A percentile compares a stretch with the other conserved stretches of the same genome.
phyloP scores from a whole-genome alignment of 306 rosid genomes.

The Acacia melanoxylon region DNA sequence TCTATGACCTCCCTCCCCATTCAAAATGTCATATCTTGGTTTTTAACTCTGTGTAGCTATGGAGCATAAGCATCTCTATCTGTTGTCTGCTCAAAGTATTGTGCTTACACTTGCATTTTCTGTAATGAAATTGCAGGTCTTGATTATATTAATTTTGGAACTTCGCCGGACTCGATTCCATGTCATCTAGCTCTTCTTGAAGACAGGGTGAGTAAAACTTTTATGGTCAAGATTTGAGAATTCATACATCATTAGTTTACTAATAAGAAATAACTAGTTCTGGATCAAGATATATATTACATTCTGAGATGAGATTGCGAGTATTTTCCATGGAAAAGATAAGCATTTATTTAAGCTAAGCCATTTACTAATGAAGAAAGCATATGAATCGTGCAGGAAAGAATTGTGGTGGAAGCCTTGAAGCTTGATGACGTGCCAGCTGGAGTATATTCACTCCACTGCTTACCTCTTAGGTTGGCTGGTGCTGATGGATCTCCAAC shows the following conservation, averaged over 20 bases:
- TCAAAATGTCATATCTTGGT: not conserved
- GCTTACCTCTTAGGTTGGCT: constrained; percentile 82
- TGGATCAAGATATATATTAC: not conserved
- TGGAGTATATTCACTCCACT: constrained; percentile 73
- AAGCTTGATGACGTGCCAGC: constrained; percentile 73
- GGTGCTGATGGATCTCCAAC: constrained; percentile 96
- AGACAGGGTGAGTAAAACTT: constrained; percentile 41
- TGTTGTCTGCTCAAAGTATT: not conserved
- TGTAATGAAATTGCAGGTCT: constrained; percentile 32
- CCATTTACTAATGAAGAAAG: constrained; percentile 15
- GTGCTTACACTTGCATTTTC: constrained; percentile 20
- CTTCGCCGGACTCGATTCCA: constrained; percentile 32
- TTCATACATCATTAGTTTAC: not conserved
- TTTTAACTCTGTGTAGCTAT: constrained; percentile 5
- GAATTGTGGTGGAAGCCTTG: constrained; percentile 82
- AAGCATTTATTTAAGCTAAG: not conserved
- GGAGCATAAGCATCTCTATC: not conserved
- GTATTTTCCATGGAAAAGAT: not conserved
- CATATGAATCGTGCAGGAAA: constrained; percentile 55
- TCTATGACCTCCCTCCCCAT: constrained; percentile 1
- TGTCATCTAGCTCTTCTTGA: constrained; percentile 47
- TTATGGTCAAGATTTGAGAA: constrained; percentile 8
- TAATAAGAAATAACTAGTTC: constrained; percentile 3
- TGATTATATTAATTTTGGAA: constrained; percentile 27
- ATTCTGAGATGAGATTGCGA: constrained; percentile 21